Conservation (phyloP, 768 basidiomycete genomes). For the Astraeus odoratus region DNA sequence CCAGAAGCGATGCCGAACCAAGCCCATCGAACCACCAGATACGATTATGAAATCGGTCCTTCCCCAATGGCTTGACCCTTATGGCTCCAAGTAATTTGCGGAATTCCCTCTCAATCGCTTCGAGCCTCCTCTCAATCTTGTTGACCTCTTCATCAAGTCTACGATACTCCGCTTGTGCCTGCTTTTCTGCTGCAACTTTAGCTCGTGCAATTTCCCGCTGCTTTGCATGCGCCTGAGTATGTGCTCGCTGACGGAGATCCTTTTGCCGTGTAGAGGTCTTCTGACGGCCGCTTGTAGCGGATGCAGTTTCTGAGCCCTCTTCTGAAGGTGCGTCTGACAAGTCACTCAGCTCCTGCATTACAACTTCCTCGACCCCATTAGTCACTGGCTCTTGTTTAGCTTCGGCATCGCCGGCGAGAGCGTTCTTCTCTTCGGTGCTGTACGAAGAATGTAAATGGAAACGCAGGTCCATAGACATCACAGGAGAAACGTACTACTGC, state of each 20-base stretch:
- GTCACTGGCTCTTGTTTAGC: constrained; percentile 40
- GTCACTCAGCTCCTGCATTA: constrained; percentile 63
- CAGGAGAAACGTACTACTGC: constrained; percentile 58
- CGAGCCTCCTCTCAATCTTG: constrained; percentile 72
- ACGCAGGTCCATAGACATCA: constrained; percentile 5
- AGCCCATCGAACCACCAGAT: constrained; percentile 99
- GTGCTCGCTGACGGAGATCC: constrained; percentile 46
- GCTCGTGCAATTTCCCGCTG: constrained; percentile 74
- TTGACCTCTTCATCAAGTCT: constrained; percentile 85
- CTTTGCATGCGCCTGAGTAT: constrained; percentile 57
- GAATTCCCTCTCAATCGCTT: constrained; percentile 90
- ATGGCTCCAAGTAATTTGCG: constrained; percentile 80
- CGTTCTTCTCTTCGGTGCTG: constrained; percentile 70
- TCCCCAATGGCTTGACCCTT: constrained; percentile 82
- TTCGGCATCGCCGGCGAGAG: constrained; percentile 48
- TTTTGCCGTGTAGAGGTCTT: constrained; percentile 45
- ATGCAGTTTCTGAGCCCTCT: constrained; percentile 52
- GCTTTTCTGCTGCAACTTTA: constrained; percentile 74
- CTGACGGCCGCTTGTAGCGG: constrained; percentile 33
- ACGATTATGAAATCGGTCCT: constrained; percentile 90
- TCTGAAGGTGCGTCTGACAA: constrained; percentile 66
- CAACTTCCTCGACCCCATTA: constrained; percentile 38
- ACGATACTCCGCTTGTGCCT: constrained; percentile 76
- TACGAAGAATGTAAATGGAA: constrained; percentile 9
- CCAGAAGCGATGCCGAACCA: constrained; percentile 75